Evolutionary conservation across 352 stramenopile genomes (phyloP).

Genomic region (Phytophthora sp.): DNA sequence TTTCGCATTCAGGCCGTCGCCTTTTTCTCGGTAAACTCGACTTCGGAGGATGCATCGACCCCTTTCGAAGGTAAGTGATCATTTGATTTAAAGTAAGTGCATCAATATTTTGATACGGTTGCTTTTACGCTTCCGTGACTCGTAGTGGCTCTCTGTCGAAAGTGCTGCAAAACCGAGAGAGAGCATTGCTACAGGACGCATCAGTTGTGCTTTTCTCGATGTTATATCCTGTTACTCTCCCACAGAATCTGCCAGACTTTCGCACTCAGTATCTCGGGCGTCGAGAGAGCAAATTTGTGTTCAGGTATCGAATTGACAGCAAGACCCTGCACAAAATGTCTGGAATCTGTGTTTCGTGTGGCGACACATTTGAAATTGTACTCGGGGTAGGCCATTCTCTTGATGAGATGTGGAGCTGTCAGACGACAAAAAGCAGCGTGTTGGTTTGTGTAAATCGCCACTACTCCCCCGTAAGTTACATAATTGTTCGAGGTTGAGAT

Average conservation of each 20-base stretch:
- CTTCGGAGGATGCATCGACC: conserved; percentile 24
- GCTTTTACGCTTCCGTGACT: no score
- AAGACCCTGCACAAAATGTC: neutral
- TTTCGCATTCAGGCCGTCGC: conserved; percentile 25
- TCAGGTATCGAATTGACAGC: conserved; percentile 6
- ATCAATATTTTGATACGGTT: neutral
- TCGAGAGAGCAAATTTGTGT: conserved; percentile 11
- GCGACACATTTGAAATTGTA: conserved; percentile 7
- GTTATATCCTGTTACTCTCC: conserved; percentile 21
- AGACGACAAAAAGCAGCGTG: neutral
- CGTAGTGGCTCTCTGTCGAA: neutral
- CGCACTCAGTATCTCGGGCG: conserved; percentile 11
- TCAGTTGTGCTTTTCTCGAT: conserved; percentile 28
- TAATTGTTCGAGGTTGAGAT: neutral
- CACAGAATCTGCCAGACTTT: conserved; percentile 18
- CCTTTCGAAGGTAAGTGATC: conserved; percentile 14
- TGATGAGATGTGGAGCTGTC: conserved; percentile 9
- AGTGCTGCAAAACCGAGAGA: conserved; percentile 6
- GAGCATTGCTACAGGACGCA: conserved; percentile 19
- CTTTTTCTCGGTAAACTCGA: conserved; percentile 29
- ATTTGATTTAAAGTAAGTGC: neutral
- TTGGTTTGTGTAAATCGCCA: conserved; percentile 6
- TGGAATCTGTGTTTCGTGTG: conserved; percentile 1
- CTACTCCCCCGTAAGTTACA: conserved; percentile 19
- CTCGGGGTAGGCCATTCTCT: neutral